Conservation (phyloP, 495 filamentous ascomycete species). For the Neurospora tetrasperma region DNA sequence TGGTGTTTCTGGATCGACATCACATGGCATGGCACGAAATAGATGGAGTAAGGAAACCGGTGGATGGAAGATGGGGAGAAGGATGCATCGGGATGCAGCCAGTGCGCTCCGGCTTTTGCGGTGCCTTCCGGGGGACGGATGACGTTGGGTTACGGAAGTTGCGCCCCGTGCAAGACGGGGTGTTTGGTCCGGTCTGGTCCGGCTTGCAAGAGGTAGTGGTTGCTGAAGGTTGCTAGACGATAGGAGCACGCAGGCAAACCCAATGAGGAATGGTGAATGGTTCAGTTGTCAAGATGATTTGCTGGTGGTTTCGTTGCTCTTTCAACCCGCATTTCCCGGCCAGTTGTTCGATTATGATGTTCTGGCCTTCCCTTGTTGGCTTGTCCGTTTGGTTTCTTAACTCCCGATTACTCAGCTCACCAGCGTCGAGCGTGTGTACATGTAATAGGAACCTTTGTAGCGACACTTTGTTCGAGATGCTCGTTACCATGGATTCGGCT, state of each 20-base stretch:
- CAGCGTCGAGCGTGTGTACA: background rate
- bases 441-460: too few relatives aligned
- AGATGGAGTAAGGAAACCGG: background rate
- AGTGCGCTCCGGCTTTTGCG: background rate
- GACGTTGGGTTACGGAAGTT: background rate
- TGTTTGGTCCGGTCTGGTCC: background rate
- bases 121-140: background rate
- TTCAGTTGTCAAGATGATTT: background rate
- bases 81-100: background rate
- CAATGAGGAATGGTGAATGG: background rate
- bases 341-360: background rate
- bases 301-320: background rate
- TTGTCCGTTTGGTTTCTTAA: background rate
- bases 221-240: background rate
- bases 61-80: background rate
- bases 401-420: background rate
- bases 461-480: too few relatives aligned
- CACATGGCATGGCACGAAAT: background rate
- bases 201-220: background rate
- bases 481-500: too few relatives aligned
- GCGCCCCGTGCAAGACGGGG: background rate
- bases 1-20: background rate
- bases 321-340: background rate
- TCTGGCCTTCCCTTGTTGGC: background rate
- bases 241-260: background rate